Evolutionary conservation across 2,329 filamentous ascomycete genomes (phyloP), one percentile per base, ranked within the genome.

Genomic region (Cylindrodendrum hubeiense): DNA sequence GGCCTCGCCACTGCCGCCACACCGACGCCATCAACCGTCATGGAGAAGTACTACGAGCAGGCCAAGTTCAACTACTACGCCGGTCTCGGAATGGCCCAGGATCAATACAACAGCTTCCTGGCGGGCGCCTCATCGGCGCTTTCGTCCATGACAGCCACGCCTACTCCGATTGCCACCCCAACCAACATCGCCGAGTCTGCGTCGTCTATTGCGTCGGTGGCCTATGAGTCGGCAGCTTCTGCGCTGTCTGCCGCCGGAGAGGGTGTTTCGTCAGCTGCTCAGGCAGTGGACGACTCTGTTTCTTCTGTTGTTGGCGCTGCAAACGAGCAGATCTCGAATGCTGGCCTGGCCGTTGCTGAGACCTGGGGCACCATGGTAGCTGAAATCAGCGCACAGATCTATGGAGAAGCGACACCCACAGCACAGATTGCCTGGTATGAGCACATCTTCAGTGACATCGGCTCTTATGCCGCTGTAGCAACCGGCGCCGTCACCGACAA

Each of bases 51-150:
- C 80, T 88, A 82, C 76, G 88, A 84, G 76, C 90, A 85, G 82
- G 91, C 87, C 49, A 87, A 85, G 70, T 80, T 86, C 70, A 87
- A 89, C 74, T 95, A 95, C 78, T 95, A 94, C 71, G 91, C 93
- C 68, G 93, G 91, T 12, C 79, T 96, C 24, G 93, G 93, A 28
- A 79, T 93, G 47, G 93, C 94, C 1, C 91, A 97, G 73, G 93
- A 90, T 46, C 89, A 91, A 39, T 96, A 96, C 77, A 89, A 90
- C 5, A 90, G 91, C 53, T 95, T 96, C 74, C 69, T 96, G 2
- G 85, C 85, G 13, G 89, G 90, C 5, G 93, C 92, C 8, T 93
- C 91, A 10, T 89, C 87, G 37, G 92, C 90, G 21, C 83, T 93
- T 43, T 90, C 88, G 60, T 84, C 83, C 2, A 65, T 85, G 41